A percentile compares a stretch with the other conserved stretches of the same genome.
These are phyloP conservation scores for Coemansia sp. DNA, from an alignment of 192 early-diverging fungal genomes.

Conservation along the genomic window DNA sequence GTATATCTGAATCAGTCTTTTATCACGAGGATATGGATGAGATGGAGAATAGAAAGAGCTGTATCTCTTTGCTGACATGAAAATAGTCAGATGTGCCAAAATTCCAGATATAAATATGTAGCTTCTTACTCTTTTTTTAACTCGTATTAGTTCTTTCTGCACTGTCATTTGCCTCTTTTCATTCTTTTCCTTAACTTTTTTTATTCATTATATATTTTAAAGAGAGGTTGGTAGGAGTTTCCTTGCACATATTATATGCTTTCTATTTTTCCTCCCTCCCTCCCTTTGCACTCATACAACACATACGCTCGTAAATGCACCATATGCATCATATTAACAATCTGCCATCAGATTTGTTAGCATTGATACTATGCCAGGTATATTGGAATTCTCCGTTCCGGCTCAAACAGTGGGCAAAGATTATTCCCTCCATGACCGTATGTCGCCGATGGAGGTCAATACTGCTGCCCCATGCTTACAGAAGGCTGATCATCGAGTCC, in stretches of 20 bases:
- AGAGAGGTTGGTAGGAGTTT: background rate
- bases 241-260: background rate
- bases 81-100: too few relatives aligned
- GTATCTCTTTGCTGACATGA: too few relatives aligned
- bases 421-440: conserved; percentile 3
- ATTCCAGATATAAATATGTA: too few relatives aligned
- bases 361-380: background rate
- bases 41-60: too few relatives aligned
- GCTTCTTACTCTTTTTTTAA: too few relatives aligned
- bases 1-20: too few relatives aligned
- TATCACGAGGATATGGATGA: too few relatives aligned
- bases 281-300: background rate
- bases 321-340: background rate
- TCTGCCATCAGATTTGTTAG: background rate
- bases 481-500: background rate
- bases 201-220: background rate
- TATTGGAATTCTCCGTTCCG: background rate
- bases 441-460: background rate
- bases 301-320: too few relatives aligned
- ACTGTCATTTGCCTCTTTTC: too few relatives aligned
- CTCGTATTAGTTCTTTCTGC: too few relatives aligned
- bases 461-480: background rate
- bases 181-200: background rate
- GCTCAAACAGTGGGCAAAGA: background rate
- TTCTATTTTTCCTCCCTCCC: background rate